Conservation (phyloP, 345 rosid species). For the Rhizophora apiculata region DNA sequence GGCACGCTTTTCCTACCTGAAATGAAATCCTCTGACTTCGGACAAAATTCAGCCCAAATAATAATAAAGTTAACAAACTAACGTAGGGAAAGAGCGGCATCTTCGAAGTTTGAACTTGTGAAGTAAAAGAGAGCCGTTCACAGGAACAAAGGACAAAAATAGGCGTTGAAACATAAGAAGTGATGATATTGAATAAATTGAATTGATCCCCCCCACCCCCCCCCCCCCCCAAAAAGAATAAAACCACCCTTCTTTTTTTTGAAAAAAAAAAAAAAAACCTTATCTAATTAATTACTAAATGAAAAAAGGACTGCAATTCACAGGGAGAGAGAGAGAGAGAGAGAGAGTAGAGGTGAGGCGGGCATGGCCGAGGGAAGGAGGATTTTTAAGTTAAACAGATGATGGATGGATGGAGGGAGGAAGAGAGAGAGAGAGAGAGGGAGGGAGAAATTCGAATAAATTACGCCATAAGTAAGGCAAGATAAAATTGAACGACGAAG, state of each 20-base stretch:
- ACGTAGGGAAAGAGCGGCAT: not conserved
- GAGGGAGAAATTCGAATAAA: conserved; percentile 39
- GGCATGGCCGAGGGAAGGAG: not conserved
- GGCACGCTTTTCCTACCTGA: too few species aligned
- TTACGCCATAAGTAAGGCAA: conserved; percentile 54
- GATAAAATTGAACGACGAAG: conserved; percentile 37
- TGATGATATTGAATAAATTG: not conserved
- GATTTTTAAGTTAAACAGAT: not conserved
- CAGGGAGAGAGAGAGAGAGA: not conserved
- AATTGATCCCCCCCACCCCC: not conserved
- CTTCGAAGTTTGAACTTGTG: not conserved
- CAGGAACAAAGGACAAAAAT: not conserved
- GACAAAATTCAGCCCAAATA: too few species aligned
- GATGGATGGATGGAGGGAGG: not conserved
- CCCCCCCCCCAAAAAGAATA: too few species aligned
- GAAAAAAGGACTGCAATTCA: too few species aligned
- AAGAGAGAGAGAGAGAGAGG: conserved; percentile 8
- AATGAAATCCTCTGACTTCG: too few species aligned
- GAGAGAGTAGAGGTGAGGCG: conserved; percentile 4
- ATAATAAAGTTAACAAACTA: too few species aligned
- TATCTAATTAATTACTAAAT: not conserved
- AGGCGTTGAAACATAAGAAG: not conserved
- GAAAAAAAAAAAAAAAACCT: conserved; percentile 8
- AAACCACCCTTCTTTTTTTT: too few species aligned
- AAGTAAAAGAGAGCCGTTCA: not conserved